A percentile compares a stretch with the other conserved stretches of the same genome.
These are phyloP conservation scores for Vitis rupestris DNA, from an alignment of 164 flowering plant genomes.

Conservation along the genomic window DNA sequence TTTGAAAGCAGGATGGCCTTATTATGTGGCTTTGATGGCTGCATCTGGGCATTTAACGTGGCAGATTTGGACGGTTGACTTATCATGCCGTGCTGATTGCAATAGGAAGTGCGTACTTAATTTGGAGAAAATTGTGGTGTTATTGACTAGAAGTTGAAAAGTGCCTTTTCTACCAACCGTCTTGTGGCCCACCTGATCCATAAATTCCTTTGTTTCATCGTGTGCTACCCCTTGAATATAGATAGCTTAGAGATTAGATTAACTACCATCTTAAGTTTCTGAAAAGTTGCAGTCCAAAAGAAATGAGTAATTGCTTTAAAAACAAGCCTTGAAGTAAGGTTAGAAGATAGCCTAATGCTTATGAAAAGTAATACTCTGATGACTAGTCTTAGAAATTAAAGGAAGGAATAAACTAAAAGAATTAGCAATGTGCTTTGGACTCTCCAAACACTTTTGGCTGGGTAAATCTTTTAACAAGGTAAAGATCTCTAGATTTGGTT, in stretches of 20 bases:
- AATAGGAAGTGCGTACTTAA: conserved; percentile 61
- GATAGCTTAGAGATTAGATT: no score
- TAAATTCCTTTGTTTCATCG: neutral
- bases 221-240: no score
- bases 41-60: conserved; percentile 87
- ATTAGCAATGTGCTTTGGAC: no score
- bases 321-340: neutral
- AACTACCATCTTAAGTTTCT: neutral
- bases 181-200: neutral
- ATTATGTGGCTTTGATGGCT: conserved; percentile 60
- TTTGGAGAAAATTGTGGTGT: neutral
- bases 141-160: neutral
- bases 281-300: neutral
- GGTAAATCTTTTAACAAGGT: no score
- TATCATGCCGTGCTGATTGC: conserved; percentile 83
- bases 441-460: no score
- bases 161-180: neutral
- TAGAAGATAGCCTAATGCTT: neutral
- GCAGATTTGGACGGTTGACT: conserved; percentile 85
- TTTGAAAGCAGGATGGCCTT: conserved; percentile 75
- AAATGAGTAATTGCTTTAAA: neutral
- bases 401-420: no score
- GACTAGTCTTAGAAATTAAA: no score
- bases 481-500: no score
- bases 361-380: neutral